phyloP scores from a whole-genome alignment of 495 filamentous ascomycete genomes.

The Cercophora samala region DNA sequence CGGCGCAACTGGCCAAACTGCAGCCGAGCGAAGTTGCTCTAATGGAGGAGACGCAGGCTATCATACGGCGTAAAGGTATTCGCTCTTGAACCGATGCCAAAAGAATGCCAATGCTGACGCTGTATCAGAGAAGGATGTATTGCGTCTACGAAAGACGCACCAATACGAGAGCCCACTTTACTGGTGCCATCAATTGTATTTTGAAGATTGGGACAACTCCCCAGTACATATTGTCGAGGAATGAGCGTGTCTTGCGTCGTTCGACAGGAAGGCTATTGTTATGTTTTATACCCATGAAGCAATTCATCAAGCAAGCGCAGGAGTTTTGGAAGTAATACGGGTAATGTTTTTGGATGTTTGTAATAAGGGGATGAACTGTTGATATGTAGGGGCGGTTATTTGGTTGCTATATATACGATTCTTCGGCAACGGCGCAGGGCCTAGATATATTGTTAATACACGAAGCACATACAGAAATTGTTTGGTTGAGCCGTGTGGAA shows the following conservation, averaged over 20 bases:
- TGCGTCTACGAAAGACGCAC: conserved; percentile 14
- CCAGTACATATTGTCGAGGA: conserved; percentile 29
- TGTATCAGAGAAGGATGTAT: conserved; percentile 18
- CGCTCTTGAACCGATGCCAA: not conserved
- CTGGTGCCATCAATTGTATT: conserved; percentile 30
- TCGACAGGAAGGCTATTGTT: not conserved
- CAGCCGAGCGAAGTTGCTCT: conserved; percentile 21
- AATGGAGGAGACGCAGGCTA: conserved; percentile 26
- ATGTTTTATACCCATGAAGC: not conserved
- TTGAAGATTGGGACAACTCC: conserved; percentile 27
- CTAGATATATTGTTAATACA: not conserved
- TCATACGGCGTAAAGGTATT: conserved; percentile 23
- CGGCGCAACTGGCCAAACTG: conserved; percentile 24
- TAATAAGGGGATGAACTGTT: not conserved
- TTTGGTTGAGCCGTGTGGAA: not conserved
- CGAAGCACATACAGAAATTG: not conserved
- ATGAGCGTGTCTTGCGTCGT: not conserved
- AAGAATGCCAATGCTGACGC: not conserved
- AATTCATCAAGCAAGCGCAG: not conserved
- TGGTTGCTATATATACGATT: not conserved
- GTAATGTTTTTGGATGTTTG: not conserved
- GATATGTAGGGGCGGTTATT: not conserved
- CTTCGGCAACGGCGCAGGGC: not conserved
- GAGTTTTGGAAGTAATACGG: not conserved
- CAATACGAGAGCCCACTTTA: conserved; percentile 26